Base-by-base conservation (phyloP, 257 asterid species). In the Forsythia viridissima region DNA sequence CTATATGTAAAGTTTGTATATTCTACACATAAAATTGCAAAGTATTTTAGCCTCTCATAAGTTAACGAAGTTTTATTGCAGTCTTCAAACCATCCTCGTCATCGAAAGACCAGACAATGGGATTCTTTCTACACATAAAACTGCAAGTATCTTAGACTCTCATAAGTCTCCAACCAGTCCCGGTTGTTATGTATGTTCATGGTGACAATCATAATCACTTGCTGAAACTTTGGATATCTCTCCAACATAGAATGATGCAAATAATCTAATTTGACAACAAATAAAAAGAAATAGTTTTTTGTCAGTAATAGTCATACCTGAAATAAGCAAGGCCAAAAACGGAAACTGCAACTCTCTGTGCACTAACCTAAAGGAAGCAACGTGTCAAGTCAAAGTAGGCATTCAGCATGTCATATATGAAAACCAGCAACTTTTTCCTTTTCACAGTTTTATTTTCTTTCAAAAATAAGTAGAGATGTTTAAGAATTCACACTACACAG, bases 311-410 rank as follows among this genome's bases (percentile, higher is more conserved):
- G 55, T 57, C 86, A 80, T 91, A 96, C 99, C 99, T 90, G 99
- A 96, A 86, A 96, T 90, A 57, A 96, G 99, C 80, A 93, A 89
- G 52, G 96, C 94, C 89, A 92, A 76, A 78, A 96, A 96, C 77
- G 99, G 99, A 82, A 93, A 96, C 74, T 86, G 90, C 84, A 93
- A 83, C 82, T 90, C 87, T 77, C 87, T 83, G 41, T 96, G 93
- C 83, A 87, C 91, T 90, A 96, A 83, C 97, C 99, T 93, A 82
- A 78, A 85, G 38, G 52, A 79, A 78, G 68, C 77, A 87, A 74
- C 16, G 79, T 46, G 77, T 82, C 34, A 80, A 67, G 70, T 73
- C 59, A 48, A 15, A 15, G 37, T 59, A 16, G 67, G 66, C 6
- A 77, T 79, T 76, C 76, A 16, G 44, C n/a, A 71, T 63, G 61